phyloP scores from a whole-genome alignment of 208 protist genomes.

The Trichomonas gallinae region DNA sequence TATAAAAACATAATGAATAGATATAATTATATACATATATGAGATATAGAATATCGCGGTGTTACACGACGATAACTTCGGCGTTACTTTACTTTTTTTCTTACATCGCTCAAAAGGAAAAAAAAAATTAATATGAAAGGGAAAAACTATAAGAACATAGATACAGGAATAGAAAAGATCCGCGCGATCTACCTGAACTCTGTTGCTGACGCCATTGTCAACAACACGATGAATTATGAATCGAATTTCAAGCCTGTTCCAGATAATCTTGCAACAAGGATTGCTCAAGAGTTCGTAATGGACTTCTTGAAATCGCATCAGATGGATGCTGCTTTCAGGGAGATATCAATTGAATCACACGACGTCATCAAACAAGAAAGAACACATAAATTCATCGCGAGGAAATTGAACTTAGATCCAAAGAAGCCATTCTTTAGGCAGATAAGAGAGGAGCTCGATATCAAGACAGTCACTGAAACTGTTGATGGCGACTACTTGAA shows the following conservation, averaged over 20 bases:
- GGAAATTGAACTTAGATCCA: neutral
- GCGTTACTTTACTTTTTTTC: too few relatives aligned
- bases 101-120: too few relatives aligned
- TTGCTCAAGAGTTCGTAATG: neutral
- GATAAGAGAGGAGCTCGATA: neutral
- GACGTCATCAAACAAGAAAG: neutral
- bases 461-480: neutral
- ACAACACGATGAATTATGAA: neutral
- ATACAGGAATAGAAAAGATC: neutral
- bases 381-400: neutral
- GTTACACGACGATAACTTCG: too few relatives aligned
- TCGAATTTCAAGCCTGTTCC: neutral
- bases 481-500: neutral
- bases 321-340: neutral
- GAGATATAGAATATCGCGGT: too few relatives aligned
- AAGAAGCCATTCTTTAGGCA: neutral
- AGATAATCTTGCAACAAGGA: neutral
- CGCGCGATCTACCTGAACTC: neutral
- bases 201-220: neutral
- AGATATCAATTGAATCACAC: neutral
- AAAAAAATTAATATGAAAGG: neutral
- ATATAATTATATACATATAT: too few relatives aligned
- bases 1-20: too few relatives aligned
- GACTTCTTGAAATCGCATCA: neutral
- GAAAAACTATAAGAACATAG: neutral